Evolutionary conservation across 2,329 filamentous ascomycete species (phyloP).

Genomic region (Orbilia oligospora): DNA sequence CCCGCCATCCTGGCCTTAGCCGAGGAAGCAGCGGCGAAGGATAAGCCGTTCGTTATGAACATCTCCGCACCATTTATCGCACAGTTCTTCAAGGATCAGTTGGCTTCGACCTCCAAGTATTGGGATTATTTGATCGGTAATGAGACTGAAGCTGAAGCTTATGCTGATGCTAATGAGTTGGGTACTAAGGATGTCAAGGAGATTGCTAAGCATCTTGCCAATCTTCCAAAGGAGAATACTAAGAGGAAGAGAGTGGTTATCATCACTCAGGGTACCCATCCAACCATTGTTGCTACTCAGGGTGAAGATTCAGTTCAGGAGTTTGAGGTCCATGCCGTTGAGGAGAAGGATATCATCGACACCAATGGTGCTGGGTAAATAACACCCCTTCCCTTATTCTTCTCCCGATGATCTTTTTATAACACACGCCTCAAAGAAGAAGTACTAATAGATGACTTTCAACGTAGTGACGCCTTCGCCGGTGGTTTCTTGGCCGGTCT

Average conservation of each 20-base stretch:
- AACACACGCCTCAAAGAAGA: neutral
- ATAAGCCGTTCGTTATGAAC: slow-evolving; percentile 80
- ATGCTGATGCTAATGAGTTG: slow-evolving; percentile 84
- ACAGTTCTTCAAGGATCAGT: slow-evolving; percentile 96
- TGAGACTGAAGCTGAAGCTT: slow-evolving; percentile 92
- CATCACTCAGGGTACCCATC: slow-evolving; percentile 93
- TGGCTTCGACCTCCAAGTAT: slow-evolving; percentile 88
- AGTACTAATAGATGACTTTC: neutral
- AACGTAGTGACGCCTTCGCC: slow-evolving; percentile 87
- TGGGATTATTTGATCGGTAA: slow-evolving; percentile 98
- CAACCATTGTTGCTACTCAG: slow-evolving; percentile 86
- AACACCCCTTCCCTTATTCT: no score
- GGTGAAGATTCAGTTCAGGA: slow-evolving; percentile 77
- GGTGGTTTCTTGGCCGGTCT: slow-evolving; percentile 93
- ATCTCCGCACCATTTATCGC: slow-evolving; percentile 95
- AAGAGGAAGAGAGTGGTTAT: slow-evolving; percentile 87
- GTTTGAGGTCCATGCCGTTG: slow-evolving; percentile 85
- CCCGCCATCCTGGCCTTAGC: slow-evolving; percentile 90
- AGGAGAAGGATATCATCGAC: slow-evolving; percentile 85
- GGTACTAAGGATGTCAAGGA: slow-evolving; percentile 81
- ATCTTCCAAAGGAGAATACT: slow-evolving; percentile 91
- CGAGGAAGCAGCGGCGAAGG: slow-evolving; percentile 86
- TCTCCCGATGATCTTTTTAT: no score
- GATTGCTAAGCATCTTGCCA: slow-evolving; percentile 87
- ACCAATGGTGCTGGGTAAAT: slow-evolving; percentile 88